Conservation (phyloP, 169 alveolate genomes). For the Eimeria praecox region DNA sequence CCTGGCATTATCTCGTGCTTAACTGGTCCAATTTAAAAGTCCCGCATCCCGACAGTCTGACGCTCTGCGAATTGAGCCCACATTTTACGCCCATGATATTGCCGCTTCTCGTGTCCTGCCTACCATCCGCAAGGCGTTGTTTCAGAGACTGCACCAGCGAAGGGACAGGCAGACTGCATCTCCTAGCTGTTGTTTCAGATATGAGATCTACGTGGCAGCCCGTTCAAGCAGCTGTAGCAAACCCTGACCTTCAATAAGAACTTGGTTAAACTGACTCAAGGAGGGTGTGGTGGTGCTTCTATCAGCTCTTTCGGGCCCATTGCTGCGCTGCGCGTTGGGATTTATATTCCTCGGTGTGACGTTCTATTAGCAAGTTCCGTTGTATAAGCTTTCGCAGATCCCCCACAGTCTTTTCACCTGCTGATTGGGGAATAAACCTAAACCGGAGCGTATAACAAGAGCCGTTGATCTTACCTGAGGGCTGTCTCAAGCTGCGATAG, state of each 20-base stretch:
- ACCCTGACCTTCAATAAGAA: background rate
- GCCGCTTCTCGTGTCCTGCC: no score
- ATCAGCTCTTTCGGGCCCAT: no score
- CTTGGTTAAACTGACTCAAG: background rate
- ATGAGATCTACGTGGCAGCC: background rate
- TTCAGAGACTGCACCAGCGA: background rate
- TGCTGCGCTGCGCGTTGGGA: no score
- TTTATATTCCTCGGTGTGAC: no score
- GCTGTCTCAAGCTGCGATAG: no score
- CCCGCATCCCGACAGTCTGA: background rate
- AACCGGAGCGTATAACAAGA: no score
- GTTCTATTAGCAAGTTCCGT: no score
- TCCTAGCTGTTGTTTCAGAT: background rate
- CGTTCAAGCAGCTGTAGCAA: background rate
- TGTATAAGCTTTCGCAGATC: no score
- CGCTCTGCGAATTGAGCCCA: background rate
- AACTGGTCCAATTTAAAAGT: background rate
- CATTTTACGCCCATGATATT: background rate
- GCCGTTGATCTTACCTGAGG: no score
- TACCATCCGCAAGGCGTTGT: no score
- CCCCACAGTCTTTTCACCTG: no score
- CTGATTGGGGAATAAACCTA: no score
- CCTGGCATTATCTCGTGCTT: background rate
- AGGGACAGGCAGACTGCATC: background rate
- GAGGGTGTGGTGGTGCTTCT: background rate